Base-by-base conservation (phyloP, 2,329 filamentous ascomycete species). In the Teratosphaeria viscida region DNA sequence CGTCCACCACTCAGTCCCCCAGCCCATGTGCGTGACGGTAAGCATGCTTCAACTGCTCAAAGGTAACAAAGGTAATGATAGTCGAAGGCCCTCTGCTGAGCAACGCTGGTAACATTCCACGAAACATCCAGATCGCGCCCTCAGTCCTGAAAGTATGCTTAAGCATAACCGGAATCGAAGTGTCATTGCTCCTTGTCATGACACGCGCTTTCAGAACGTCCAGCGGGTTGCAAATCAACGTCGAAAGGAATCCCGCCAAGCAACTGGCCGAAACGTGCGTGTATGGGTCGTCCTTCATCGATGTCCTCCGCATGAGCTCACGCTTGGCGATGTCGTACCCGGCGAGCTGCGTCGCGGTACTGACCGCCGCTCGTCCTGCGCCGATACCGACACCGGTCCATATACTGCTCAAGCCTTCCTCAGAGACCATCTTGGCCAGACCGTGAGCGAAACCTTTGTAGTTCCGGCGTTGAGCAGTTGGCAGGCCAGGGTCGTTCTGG, bases 281-380 rank as follows among this genome's bases (percentile, higher is more conserved):
- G 3, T 63, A 61, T 8, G 65, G 53, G 14, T 62, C 54, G 54
- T 66, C 64, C 34, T 58, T 59, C 58, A 65, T 56, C 1, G 63
- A 56, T 43, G 64, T 66, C 23, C 63, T 43, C 29, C 60, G 59
- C 63, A 66, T 60, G 35, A 66, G 53, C 32, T 66, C 64, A 12
- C 63, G 63, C 54, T 66, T 66, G 63, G 64, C 58, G 23, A 66
- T 59, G 57, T 66, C 64, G 58, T 66, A 66, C 16, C 64, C 64
- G 35, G 64, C 64, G 27, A 66, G 57, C 54, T 66, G 64, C 5
- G 64, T 65, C 10, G 64, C 64, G 2, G 63, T 63, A 4, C 57
- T 60, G 11, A 66, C 59, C 3, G 60, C 62, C 59, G 64, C 62
- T 61, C 64, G 61, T 49, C 59, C 63, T 10, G 64, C 64, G 47